These are phyloP conservation scores for Colletotrichum sp. DNA, from an alignment of 2,329 filamentous ascomycete genomes.

Conservation along the genomic window DNA sequence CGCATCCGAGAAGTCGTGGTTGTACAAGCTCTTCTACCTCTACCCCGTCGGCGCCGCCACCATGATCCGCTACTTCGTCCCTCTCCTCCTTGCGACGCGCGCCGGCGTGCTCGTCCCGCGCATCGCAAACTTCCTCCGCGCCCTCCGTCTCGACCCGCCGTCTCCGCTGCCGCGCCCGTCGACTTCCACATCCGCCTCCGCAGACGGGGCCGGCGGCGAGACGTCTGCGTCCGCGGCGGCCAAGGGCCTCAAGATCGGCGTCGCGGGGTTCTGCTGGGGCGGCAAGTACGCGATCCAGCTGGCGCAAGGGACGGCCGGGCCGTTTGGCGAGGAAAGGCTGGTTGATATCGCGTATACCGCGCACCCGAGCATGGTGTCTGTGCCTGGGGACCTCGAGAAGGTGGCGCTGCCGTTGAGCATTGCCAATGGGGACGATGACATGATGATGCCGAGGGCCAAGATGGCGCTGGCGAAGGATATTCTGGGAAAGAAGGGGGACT, in stretches of 20 bases:
- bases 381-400: slow-evolving; percentile 53
- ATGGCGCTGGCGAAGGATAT: slow-evolving; percentile 37
- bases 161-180: background rate
- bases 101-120: slow-evolving; percentile 34
- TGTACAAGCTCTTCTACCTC: slow-evolving; percentile 25
- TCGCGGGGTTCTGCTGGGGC: slow-evolving; percentile 69
- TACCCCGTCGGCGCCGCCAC: slow-evolving; percentile 28
- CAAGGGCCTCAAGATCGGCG: slow-evolving; percentile 44
- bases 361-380: slow-evolving; percentile 53
- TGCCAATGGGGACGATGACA: slow-evolving; percentile 50
- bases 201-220: background rate
- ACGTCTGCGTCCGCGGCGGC: background rate
- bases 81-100: slow-evolving; percentile 36
- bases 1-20: slow-evolving; percentile 8
- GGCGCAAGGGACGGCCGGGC: slow-evolving; percentile 1
- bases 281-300: slow-evolving; percentile 60
- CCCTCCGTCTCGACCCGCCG: slow-evolving; percentile 34
- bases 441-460: slow-evolving; percentile 36
- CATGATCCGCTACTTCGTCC: slow-evolving; percentile 26
- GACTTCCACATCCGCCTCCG: background rate
- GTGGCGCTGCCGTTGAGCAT: slow-evolving; percentile 50
- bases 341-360: slow-evolving; percentile 58
- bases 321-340: slow-evolving; percentile 35
- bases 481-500: slow-evolving; percentile 34
- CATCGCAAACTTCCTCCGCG: slow-evolving; percentile 41